phyloP scores from a whole-genome alignment of 1,284 basidiomycete genomes.

The Neolentinus lepideus region DNA sequence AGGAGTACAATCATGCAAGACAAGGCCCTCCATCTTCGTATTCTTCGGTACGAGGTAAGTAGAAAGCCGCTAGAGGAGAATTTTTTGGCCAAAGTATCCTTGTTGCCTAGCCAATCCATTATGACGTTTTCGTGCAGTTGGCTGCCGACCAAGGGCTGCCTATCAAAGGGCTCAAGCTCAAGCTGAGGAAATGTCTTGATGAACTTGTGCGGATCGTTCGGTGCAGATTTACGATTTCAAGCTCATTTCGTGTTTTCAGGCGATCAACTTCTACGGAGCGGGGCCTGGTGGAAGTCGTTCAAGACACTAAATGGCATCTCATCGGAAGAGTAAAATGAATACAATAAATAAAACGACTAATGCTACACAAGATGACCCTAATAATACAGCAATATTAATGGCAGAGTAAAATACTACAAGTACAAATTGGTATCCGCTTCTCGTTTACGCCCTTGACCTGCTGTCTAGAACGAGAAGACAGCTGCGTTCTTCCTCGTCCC shows the following conservation, averaged over 20 bases:
- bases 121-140: not conserved
- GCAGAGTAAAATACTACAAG: not conserved
- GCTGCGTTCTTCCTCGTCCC: constrained; percentile 78
- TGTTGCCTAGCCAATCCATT: not conserved
- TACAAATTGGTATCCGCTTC: not conserved
- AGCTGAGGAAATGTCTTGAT: not conserved
- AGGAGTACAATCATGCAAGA: not conserved
- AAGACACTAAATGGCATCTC: not conserved
- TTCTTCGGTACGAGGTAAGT: not conserved
- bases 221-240: too few relatives aligned
- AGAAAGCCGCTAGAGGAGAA: not conserved
- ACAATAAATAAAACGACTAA: not conserved
- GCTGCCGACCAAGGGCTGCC: not conserved
- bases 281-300: not conserved
- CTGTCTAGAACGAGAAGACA: constrained; percentile 67
- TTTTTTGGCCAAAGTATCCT: not conserved
- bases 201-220: not conserved
- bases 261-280: not conserved
- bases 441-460: not conserved
- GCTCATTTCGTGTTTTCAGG: not conserved
- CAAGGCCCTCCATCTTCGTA: not conserved
- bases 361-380: not conserved
- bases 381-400: not conserved
- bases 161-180: not conserved
- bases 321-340: not conserved